These are phyloP conservation scores for Nitzschia sp. DNA, from an alignment of 108 stramenopile species.

Conservation along the genomic window DNA sequence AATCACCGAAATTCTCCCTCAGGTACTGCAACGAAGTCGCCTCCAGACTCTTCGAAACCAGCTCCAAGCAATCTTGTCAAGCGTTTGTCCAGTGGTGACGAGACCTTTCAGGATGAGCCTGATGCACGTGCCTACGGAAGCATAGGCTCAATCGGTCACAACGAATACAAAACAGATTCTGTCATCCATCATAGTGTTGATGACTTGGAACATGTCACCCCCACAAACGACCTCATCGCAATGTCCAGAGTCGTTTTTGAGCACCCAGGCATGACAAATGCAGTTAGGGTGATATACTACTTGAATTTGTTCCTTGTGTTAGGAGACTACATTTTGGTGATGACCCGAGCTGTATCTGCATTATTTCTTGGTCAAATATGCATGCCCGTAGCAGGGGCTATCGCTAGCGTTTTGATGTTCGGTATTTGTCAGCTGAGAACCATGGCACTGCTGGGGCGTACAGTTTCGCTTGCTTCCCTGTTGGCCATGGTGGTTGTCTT, in stretches of 20 bases:
- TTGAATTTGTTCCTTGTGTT: slow-evolving; percentile 56
- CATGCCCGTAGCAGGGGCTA: slow-evolving; percentile 48
- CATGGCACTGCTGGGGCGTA: slow-evolving; percentile 59
- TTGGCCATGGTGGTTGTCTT: slow-evolving; percentile 53
- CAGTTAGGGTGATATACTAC: slow-evolving; percentile 55
- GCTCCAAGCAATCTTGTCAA: neutral
- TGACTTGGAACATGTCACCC: neutral
- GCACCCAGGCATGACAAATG: neutral
- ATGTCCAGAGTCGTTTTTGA: slow-evolving; percentile 47
- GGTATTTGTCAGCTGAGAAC: slow-evolving; percentile 57
- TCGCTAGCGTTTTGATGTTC: slow-evolving; percentile 62
- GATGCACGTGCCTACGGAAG: too few relatives aligned
- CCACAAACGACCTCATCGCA: slow-evolving; percentile 58
- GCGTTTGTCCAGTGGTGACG: neutral
- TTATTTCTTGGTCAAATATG: slow-evolving; percentile 54
- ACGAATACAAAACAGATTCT: neutral
- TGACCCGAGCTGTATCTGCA: slow-evolving; percentile 52
- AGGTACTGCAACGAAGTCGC: neutral
- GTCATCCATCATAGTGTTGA: neutral
- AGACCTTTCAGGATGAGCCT: neutral
- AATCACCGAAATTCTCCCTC: too few relatives aligned
- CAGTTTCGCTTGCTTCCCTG: slow-evolving; percentile 43
- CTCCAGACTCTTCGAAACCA: neutral
- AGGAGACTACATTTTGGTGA: slow-evolving; percentile 56
- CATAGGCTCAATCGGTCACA: neutral